Evolutionary conservation across 2,329 filamentous ascomycete genomes (phyloP), one percentile per base, ranked within the genome.

Genomic region (Fusarium proliferatum): DNA sequence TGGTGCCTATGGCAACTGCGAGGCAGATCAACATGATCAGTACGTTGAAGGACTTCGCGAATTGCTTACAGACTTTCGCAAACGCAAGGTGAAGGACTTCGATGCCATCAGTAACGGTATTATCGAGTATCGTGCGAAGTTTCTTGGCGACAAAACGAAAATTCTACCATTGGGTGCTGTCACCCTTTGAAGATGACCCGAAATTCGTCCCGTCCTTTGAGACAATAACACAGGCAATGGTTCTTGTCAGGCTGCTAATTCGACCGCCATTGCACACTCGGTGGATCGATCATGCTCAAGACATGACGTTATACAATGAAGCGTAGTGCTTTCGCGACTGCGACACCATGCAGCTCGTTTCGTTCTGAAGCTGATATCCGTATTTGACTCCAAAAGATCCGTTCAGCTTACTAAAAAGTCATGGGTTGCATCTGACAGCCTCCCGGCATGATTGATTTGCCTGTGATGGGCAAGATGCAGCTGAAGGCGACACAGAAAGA

Each of bases 31-130:
- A 71, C 88, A 88, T 79, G 84, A 86, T 64, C 85, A 86, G 69
- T 94, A 92, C 82, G 90, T 90, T 74, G 83, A 85, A 38, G 91
- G 91, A 30, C 86, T 94, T 52, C 87, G 87, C 64, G 84, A 87
- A 72, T 83, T 93, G 41, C 87, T 94, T 63, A 86, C 87, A 67
- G 85, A 88, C 48, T 86, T 92, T 76, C 88, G 90, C 75, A 84
- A 84, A 71, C 86, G 86, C 74, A 89, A 90, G 75, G 85, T 91
- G 64, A 88, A 87, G 79, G 91, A 93, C 78, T 93, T 93, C 79
- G 85, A 90, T 70, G 86, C 86, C 56, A 92, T 94, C 79, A 91
- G 91, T 64, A 84, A 87, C 76, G 88, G 89, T 61, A 93, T 94
- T 76, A 86, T 92, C 79, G 87, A 90, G 72, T 92, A 91, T 80